Percentiles rank a stretch among this genome's conserved stretches.
Conservation (phyloP, 148 eudicot genomes). For the Silene conica region DNA sequence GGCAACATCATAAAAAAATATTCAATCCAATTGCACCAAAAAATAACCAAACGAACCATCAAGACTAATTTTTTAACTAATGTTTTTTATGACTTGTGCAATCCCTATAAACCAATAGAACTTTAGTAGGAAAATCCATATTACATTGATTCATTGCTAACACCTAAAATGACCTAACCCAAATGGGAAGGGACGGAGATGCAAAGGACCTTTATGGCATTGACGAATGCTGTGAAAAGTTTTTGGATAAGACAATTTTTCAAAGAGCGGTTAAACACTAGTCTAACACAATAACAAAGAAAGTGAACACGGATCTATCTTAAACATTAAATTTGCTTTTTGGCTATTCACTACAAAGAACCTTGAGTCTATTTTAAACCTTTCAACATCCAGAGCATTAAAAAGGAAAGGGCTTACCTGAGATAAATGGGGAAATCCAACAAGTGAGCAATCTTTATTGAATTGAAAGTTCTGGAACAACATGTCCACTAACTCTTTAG, state of each 20-base stretch:
- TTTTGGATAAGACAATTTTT: neutral
- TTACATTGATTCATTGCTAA: neutral
- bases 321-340: neutral
- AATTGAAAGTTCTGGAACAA: conserved; percentile 46
- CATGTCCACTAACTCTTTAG: conserved; percentile 65
- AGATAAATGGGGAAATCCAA: conserved; percentile 45
- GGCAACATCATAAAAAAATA: neutral
- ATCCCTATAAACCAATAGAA: neutral
- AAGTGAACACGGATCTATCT: neutral
- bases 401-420: conserved; percentile 43
- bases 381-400: neutral
- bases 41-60: too few relatives aligned
- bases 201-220: neutral
- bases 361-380: neutral
- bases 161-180: neutral
- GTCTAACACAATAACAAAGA: neutral
- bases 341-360: neutral
- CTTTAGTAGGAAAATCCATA: neutral
- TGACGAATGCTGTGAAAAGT: neutral
- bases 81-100: neutral
- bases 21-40: neutral
- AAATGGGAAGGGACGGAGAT: neutral
- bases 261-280: neutral
- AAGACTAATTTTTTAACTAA: neutral
- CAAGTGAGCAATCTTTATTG: conserved; percentile 28